Evolutionary conservation across 2,329 filamentous ascomycete genomes (phyloP).

Genomic region (Fusarium euwallaceae): DNA sequence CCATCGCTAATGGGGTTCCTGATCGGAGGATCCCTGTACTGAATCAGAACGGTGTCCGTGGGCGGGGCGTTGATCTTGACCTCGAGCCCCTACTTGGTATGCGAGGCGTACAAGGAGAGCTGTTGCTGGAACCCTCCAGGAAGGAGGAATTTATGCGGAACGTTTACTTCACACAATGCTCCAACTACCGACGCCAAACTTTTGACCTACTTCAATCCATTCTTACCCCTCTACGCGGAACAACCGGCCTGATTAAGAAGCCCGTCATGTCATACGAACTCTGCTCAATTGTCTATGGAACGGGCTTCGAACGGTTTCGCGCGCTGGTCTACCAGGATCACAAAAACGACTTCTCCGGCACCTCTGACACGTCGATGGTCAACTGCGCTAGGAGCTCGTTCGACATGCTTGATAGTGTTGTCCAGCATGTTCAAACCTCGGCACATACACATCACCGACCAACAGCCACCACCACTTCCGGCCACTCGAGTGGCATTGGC

Average conservation of each 20-base stretch:
- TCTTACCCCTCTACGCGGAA: no score
- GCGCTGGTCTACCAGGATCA: not conserved
- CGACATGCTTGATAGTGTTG: not conserved
- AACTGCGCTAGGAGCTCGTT: not conserved
- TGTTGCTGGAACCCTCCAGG: no score
- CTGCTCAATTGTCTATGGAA: not conserved
- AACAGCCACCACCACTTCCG: not conserved
- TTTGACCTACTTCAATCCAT: no score
- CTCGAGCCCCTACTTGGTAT: no score
- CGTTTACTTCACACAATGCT: no score
- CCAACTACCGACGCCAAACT: no score
- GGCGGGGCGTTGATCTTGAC: not conserved
- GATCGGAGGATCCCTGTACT: not conserved
- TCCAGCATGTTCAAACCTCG: not conserved
- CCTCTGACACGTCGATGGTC: not conserved
- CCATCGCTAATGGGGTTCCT: not conserved
- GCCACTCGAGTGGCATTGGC: not conserved
- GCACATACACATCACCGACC: not conserved
- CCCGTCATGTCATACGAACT: not conserved
- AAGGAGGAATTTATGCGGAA: no score
- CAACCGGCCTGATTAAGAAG: no score
- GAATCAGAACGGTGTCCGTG: not conserved
- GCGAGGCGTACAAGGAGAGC: no score
- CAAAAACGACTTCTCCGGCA: not conserved
- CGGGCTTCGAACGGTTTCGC: not conserved